A percentile compares a stretch with the other conserved stretches of the same genome.
Evolutionary conservation across 371 early-diverging fungal genomes (phyloP).

Genomic region (Mucor mucedo): DNA sequence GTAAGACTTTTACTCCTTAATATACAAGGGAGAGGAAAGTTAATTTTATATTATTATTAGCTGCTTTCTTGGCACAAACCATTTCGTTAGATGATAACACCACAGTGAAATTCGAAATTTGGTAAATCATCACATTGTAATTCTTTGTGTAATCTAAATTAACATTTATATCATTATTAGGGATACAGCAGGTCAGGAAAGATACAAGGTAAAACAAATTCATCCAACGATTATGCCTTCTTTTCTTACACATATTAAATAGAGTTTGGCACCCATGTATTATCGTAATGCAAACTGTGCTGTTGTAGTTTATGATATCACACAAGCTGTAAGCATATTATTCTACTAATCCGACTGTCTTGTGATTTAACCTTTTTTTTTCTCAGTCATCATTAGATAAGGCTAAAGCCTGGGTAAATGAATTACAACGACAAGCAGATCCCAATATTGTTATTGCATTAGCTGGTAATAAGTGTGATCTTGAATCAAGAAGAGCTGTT

Average conservation of each 20-base stretch:
- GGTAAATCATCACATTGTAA: conserved; percentile 50
- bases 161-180: conserved; percentile 35
- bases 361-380: not conserved
- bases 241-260: conserved; percentile 13
- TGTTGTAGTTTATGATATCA: conserved; percentile 98
- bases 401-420: conserved; percentile 99
- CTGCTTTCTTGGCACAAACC: conserved; percentile 84
- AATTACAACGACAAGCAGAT: conserved; percentile 95
- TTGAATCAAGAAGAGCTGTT: conserved; percentile 79
- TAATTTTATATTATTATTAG: conserved; percentile 31
- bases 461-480: conserved; percentile 95
- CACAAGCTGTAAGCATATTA: conserved; percentile 73
- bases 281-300: conserved; percentile 98
- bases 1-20: conserved; percentile 42
- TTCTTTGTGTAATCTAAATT: conserved; percentile 5
- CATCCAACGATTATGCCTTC: not conserved
- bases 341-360: no score
- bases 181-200: conserved; percentile 97
- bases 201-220: conserved; percentile 75
- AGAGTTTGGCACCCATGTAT: conserved; percentile 98
- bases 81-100: conserved; percentile 72
- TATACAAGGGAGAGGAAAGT: not conserved
- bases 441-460: conserved; percentile 96
- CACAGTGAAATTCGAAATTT: conserved; percentile 87
- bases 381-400: conserved; percentile 88